Percentiles rank a stretch among this genome's conserved stretches.
Conservation (phyloP, 2,329 filamentous ascomycete genomes). For the Laburnicola sp. region DNA sequence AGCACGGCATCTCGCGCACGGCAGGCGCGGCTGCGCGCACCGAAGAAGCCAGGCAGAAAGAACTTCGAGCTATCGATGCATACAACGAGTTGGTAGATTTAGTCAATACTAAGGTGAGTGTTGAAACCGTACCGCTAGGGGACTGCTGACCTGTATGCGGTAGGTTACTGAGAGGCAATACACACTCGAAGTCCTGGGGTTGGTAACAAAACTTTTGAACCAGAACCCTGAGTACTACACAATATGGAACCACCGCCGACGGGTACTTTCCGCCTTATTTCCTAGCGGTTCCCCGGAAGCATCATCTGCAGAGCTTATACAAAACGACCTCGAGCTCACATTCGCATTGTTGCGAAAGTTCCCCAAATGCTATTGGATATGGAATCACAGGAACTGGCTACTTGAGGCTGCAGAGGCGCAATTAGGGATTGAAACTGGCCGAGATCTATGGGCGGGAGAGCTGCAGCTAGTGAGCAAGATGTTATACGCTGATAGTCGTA, state of each 20-base stretch:
- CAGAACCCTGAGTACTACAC: conserved; percentile 90
- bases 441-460: conserved; percentile 79
- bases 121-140: background rate
- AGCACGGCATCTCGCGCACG: conserved; percentile 82
- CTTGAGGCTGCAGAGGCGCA: conserved; percentile 70
- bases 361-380: conserved; percentile 99
- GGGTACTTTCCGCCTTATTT: conserved; percentile 67
- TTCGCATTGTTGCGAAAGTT: conserved; percentile 81
- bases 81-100: conserved; percentile 73
- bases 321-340: conserved; percentile 77
- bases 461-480: conserved; percentile 83
- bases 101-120: conserved; percentile 65
- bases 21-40: conserved; percentile 59
- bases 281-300: conserved; percentile 31
- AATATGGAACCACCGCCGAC: conserved; percentile 85
- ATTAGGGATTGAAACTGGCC: conserved; percentile 60
- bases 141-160: background rate
- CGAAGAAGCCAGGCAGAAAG: conserved; percentile 70
- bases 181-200: conserved; percentile 62
- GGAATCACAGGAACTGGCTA: conserved; percentile 92
- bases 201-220: conserved; percentile 72
- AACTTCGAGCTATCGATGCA: conserved; percentile 72
- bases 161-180: conserved; percentile 54
- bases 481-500: conserved; percentile 81
- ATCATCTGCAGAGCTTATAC: conserved; percentile 56